Evolutionary conservation across 2,329 filamentous ascomycete species (phyloP), one percentile per base, ranked within the genome.

Genomic region (Tolypocladium endophyticum): DNA sequence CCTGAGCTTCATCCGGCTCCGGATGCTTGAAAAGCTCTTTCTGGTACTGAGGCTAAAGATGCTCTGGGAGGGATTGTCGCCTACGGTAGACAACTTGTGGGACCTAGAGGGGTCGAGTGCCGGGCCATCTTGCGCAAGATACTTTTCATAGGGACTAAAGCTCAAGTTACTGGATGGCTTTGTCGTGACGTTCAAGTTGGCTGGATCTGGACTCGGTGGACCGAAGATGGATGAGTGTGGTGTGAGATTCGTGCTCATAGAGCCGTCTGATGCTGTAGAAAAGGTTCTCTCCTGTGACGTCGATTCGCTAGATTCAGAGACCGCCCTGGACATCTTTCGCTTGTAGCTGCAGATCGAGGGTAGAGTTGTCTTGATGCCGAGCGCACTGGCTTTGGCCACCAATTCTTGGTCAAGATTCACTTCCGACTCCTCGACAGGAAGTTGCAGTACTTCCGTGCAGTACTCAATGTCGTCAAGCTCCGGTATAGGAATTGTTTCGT

Each of bases 121-220:
- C 8, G 75, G 73, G 59, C 78, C 74, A 36, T 79, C 63, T 50
- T 79, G 72, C 23, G 74, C 69, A 43, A 84, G 65, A 61, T 81
- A 83, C 61, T 73, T 77, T 38, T 84, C 80, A 64, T 84, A 84
- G 36, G 77, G 74, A 8, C 74, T 71, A 63, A 84, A 83, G 59
- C 70, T 79, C 33, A 79, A 68, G 41, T 68, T 73, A 61, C 73
- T 75, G 43, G 41, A 30, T 12, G 43, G 74, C 73, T 58, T 73
- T 67, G 59, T 64, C 66, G 56, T 57, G 35, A 50, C 52, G 38
- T 52, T 56, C 12, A 59, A 54, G 45, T 36, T 52, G 25, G 55
- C 60, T 33, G 58, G 41, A 25, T 66, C 62, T 7, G 66, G 63
- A 43, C 62, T 66, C 3, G 64, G 60, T 3, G 64, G 66, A 9